Conservation (phyloP, 345 rosid species). For the Salix arbutifolia region DNA sequence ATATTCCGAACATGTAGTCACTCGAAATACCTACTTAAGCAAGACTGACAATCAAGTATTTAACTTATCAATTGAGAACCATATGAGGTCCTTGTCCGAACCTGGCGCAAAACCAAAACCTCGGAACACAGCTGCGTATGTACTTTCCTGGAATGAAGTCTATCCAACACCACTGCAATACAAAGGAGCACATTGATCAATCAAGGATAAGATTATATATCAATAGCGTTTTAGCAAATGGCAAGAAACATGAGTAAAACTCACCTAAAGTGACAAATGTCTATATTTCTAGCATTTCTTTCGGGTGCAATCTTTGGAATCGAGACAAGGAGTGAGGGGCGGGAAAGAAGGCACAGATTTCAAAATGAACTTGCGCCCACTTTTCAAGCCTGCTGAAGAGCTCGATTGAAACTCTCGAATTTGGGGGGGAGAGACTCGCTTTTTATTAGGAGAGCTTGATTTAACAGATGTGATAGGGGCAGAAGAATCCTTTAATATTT, state of each 20-base stretch:
- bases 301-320: slow-evolving; percentile 20
- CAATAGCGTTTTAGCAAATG: neutral
- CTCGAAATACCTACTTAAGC: neutral
- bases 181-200: neutral
- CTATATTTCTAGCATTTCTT: slow-evolving; percentile 14
- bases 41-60: neutral
- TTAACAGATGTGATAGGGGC: slow-evolving; percentile 35
- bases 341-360: slow-evolving; percentile 54
- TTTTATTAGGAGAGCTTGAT: slow-evolving; percentile 47
- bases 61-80: neutral
- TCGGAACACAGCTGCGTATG: neutral
- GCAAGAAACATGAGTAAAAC: neutral
- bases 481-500: slow-evolving; percentile 41
- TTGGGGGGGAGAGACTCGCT: slow-evolving; percentile 55
- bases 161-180: neutral
- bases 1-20: neutral
- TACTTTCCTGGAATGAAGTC: neutral
- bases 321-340: slow-evolving; percentile 46
- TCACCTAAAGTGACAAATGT: slow-evolving; percentile 10
- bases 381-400: slow-evolving; percentile 40
- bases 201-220: neutral
- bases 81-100: neutral
- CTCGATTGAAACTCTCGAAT: slow-evolving; percentile 25
- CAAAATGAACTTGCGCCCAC: slow-evolving; percentile 55
- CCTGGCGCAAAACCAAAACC: neutral